Evolutionary conservation across 192 early-diverging fungal species (phyloP).

Genomic region (Umbelopsis sp.): DNA sequence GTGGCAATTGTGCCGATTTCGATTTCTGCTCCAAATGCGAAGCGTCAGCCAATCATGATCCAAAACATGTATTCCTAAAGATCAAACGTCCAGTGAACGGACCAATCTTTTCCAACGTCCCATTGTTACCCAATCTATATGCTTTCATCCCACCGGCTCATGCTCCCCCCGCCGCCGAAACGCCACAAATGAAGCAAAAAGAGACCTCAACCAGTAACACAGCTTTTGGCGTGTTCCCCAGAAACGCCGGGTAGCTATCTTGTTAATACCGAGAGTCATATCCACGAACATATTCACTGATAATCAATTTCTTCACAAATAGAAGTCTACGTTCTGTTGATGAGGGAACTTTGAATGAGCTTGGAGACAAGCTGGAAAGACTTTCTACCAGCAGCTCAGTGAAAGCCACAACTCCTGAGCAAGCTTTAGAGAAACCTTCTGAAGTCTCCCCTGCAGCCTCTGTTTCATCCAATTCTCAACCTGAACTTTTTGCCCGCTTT

Average conservation of each 20-base stretch:
- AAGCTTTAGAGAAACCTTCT: not conserved
- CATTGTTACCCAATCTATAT: constrained; percentile 47
- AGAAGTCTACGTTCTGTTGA: constrained; percentile 4
- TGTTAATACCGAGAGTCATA: not conserved
- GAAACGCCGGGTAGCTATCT: not conserved
- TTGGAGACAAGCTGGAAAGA: not conserved
- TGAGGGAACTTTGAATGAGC: not conserved
- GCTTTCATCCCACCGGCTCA: not conserved
- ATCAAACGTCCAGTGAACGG: constrained; percentile 41
- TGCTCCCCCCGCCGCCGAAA: not conserved
- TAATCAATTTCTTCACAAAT: not conserved
- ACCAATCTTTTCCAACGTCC: constrained; percentile 7
- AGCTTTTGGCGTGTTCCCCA: not conserved
- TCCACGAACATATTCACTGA: not conserved
- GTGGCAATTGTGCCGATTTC: constrained; percentile 60
- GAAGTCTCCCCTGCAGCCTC: not conserved
- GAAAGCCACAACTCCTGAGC: not conserved
- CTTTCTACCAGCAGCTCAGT: not conserved
- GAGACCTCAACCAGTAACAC: not conserved
- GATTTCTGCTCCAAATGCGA: constrained; percentile 70
- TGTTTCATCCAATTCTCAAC: not conserved
- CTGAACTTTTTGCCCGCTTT: constrained; percentile 45
- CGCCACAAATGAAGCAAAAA: not conserved
- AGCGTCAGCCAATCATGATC: constrained; percentile 40
- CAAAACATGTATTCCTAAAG: constrained; percentile 52